phyloP scores from a whole-genome alignment of 441 rosid genomes.

The Corymbia citriodora region DNA sequence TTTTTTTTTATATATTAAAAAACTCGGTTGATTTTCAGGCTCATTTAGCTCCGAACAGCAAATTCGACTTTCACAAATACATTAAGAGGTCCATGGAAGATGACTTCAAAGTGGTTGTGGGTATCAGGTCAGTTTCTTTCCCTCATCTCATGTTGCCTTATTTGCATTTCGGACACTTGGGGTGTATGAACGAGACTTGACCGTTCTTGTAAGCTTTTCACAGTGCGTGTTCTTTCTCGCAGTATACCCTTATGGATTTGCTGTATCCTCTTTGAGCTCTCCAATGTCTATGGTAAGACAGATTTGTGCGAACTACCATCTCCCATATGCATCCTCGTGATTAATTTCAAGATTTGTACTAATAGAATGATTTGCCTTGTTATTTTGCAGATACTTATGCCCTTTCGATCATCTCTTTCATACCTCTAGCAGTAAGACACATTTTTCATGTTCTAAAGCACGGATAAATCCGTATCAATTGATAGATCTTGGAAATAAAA shows the following conservation, averaged over 20 bases:
- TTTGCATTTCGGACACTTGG: not conserved
- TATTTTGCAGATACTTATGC: slow-evolving; percentile 18
- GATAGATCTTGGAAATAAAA: not conserved
- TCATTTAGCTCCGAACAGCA: slow-evolving; percentile 24
- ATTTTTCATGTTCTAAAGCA: not conserved
- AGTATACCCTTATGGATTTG: slow-evolving; percentile 32
- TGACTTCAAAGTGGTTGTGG: slow-evolving; percentile 34
- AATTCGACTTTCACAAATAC: slow-evolving; percentile 27
- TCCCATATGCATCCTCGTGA: not conserved
- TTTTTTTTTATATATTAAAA: not conserved
- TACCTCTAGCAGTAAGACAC: slow-evolving; percentile 21
- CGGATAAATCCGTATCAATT: not conserved
- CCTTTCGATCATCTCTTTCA: slow-evolving; percentile 15
- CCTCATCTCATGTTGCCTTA: not conserved
- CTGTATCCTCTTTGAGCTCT: slow-evolving; percentile 17
- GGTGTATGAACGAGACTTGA: not conserved
- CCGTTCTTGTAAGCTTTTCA: not conserved
- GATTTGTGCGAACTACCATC: not conserved
- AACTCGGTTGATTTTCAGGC: slow-evolving; percentile 12
- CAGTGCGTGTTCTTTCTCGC: not conserved
- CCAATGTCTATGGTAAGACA: slow-evolving; percentile 15
- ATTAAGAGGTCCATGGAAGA: slow-evolving; percentile 32
- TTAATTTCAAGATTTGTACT: not conserved
- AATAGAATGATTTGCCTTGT: not conserved
- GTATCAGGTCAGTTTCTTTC: slow-evolving; percentile 16